Evolutionary conservation across 192 early-diverging fungal genomes (phyloP), one percentile per base, ranked within the genome.

Genomic region (Rhizophagus sp.): DNA sequence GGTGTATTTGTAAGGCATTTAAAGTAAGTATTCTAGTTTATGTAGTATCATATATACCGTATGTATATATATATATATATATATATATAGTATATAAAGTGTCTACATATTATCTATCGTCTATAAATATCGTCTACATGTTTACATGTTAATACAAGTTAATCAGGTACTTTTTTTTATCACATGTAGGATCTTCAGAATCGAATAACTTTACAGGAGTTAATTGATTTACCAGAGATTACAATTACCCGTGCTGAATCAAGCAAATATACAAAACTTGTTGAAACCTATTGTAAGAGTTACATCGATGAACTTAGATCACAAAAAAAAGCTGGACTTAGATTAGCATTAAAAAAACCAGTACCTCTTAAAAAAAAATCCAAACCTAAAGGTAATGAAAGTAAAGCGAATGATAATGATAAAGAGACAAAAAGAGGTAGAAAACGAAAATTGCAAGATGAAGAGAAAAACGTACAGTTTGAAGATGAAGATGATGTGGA

Each of bases 241-340:
- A 36, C 67, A 10, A 69, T 9, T 22, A 36, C 67, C 22, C 67
- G 34, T 36, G 30, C 19, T 9, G 67, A 33, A 69, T 69, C 39
- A 36, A 30, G 24, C 13, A 33, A 36, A 36, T 19, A 22, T 33
- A 69, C 67, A 34, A 33, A 10, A 41, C 34, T 69, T 22, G 34
- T 69, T 22, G 67, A 69, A 36, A 69, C 13, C 13, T 22, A 69
- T 41, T 69, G 67, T 39, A 69, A 69, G 17, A 36, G 30, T 22
- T 69, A 69, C 34, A 69, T 69, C 19, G 34, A 15, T 22, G 67
- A 69, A 22, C 34, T 69, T 39, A 69, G n/a, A 36, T 69, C 67
- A 10, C 27, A 22, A 69, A 69, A 36, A 22, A 69, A 69, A 36
- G 19, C 8, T 13, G 67, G 34, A 22, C 6, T 36, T 22, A 69